Evolutionary conservation across 331 rosid genomes (phyloP), one percentile per base, ranked within the genome.

Genomic region (Malus hybrid): DNA sequence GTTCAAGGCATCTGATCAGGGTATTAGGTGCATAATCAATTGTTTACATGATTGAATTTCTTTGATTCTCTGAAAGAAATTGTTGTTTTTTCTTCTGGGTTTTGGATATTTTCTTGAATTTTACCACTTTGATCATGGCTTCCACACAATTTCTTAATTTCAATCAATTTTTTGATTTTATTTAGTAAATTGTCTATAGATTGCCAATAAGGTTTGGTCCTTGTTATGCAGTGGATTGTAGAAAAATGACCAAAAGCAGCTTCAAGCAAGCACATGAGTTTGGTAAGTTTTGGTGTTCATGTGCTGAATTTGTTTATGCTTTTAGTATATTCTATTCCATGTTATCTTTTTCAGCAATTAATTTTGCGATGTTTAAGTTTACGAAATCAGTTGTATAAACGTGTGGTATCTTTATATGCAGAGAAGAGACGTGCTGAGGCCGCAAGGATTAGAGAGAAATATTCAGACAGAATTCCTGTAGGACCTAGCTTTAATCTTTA

Each of bases 371-470:
- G 13, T 20, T 10, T 15, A n/a, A 28, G 65, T 46, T 22, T 13
- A 26, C 15, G 46, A 63, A 29, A 44, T 10, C 12, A 8, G 48
- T 65, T 36, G 48, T 36, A 22, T 71, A 56, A 77, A 26, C 9
- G 6, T 42, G 3, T 24, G 53, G 30, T 19, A 20, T 20, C 46
- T 30, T 18, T 39, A 3, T 64, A 36, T 61, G 82, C 86, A 87
- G 91, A 87, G 73, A 82, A 82, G 80, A 77, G 91, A 80, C 79
- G 75, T n/a, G 87, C 89, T 28, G 91, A 87, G 81, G 86, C 89
- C 34, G 74, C 79, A 33, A 79, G 89, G 77, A 85, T 85, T 52
- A 87, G 89, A 72, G 86, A 80, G 42, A 85, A 87, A 65, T 87
- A 85, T 71, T 85, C 86, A 19, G 89, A 87, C 60, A 85, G 89